Conservation (phyloP, 768 basidiomycete genomes). For the Russula earlei region DNA sequence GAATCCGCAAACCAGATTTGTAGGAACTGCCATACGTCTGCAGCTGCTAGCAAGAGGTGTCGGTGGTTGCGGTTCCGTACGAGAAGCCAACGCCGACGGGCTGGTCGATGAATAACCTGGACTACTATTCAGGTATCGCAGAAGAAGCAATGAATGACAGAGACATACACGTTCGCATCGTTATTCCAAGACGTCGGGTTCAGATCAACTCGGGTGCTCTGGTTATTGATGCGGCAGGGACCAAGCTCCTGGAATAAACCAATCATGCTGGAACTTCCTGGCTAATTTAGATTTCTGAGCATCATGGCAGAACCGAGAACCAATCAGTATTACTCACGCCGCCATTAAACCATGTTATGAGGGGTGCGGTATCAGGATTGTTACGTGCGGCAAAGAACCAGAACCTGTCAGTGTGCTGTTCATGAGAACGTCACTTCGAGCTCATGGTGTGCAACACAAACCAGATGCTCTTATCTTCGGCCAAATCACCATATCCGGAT, state of each 20-base stretch:
- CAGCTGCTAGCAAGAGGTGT: conserved; percentile 44
- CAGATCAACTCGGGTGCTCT: conserved; percentile 42
- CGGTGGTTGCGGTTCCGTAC: conserved; percentile 40
- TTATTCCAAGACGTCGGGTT: conserved; percentile 56
- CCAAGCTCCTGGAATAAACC: conserved; percentile 91
- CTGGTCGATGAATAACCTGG: conserved; percentile 49
- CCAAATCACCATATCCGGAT: conserved; percentile 55
- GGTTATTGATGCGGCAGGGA: conserved; percentile 65
- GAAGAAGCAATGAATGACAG: background rate
- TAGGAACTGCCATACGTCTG: conserved; percentile 52
- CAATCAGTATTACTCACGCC: conserved; percentile 24
- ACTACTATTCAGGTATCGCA: background rate
- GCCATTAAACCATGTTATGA: conserved; percentile 60
- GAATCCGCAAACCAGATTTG: conserved; percentile 52
- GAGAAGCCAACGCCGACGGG: conserved; percentile 57
- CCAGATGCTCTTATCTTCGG: conserved; percentile 50
- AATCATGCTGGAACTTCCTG: conserved; percentile 40
- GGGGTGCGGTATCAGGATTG: conserved; percentile 50
- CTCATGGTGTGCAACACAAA: conserved; percentile 18
- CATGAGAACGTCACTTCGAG: background rate
- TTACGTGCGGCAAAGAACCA: conserved; percentile 63
- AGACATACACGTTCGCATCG: conserved; percentile 37
- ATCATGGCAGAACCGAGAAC: background rate
- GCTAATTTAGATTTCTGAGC: conserved; percentile 19
- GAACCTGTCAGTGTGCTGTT: conserved; percentile 35